Conservation (phyloP, 2,329 filamentous ascomycete species). For the Beauveria brongniartii region DNA sequence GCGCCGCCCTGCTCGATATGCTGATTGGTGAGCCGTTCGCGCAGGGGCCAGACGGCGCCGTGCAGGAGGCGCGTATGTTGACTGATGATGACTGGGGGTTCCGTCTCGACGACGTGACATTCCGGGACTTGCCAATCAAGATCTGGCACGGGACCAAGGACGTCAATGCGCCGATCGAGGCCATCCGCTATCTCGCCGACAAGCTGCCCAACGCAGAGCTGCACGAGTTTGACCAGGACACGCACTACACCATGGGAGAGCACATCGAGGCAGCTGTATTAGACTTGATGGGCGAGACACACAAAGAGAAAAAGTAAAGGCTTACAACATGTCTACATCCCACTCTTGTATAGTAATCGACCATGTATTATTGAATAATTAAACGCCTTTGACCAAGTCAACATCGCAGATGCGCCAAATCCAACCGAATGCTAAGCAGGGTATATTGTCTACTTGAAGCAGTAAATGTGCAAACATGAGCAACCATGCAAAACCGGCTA, state of each 20-base stretch:
- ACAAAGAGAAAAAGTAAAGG: not conserved
- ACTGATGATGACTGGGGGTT: constrained; percentile 23
- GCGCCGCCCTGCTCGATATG: constrained; percentile 22
- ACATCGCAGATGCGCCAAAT: not conserved
- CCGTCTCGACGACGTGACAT: constrained; percentile 20
- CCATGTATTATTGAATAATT: not conserved
- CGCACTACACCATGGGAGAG: constrained; percentile 23
- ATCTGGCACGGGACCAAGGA: constrained; percentile 28
- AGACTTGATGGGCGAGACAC: constrained; percentile 5
- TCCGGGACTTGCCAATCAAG: constrained; percentile 15
- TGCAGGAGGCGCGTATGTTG: constrained; percentile 24
- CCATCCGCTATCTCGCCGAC: constrained; percentile 29
- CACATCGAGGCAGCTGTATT: constrained; percentile 14
- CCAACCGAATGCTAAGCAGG: constrained; percentile 7
- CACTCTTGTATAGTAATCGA: not conserved
- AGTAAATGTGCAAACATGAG: constrained; percentile 10
- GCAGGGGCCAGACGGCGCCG: constrained; percentile 19
- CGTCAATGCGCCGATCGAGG: constrained; percentile 22
- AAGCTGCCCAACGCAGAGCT: constrained; percentile 25
- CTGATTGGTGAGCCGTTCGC: constrained; percentile 22
- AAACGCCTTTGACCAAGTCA: too few relatives aligned
- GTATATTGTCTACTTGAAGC: constrained; percentile 12
- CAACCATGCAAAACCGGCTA: not conserved
- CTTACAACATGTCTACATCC: not conserved
- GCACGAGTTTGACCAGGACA: constrained; percentile 25